Base-by-base conservation (phyloP, 208 protist species). In the Angomonas ambiguus region DNA sequence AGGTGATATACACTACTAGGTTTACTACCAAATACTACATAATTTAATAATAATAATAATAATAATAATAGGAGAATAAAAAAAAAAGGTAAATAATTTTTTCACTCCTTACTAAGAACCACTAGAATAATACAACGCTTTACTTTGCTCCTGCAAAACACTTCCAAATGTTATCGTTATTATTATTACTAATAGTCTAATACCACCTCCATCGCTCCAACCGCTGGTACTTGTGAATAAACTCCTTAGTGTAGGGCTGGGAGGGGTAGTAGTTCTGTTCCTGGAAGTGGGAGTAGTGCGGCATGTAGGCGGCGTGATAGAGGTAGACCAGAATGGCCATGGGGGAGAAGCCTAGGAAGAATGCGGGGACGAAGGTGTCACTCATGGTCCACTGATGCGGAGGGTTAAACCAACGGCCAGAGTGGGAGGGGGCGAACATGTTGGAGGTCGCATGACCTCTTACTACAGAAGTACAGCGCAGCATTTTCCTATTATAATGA, bases 341-440 rank as follows among this genome's bases (percentile, higher is more conserved):
- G 31, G 91, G 91, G 59, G 87, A 79, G 65, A 88, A 92, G 4
- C 74, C 77, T 10, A 96, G 30, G 62, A 93, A 88, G 78, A 94
- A 96, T 53, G 76, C 73, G 0, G 87, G 86, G 18, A 94, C 72
- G 62, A 92, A 90, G 22, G 85, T 92, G 55, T 96, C 91, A 28
- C 79, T 93, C 81, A 96, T 91, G 38, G 87, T 96, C 88, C 91
- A 96, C 76, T 94, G 87, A 69, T 96, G 86, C 25, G 91, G 91
- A 11, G 91, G 91, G 72, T 96, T 96, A 72, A 96, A 96, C 91
- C 91, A 96, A 28, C 87, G 82, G 20, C 91, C 91, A 6, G 87
- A 92, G 71, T 88, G 86, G 24, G 91, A 87, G 2, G 87, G 91
- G 1, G 91, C 91, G 62, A 93, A 94, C 31, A 96, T 60, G 69